Conservation (phyloP, 495 filamentous ascomycete species). For the Aeminium ludgeri region DNA sequence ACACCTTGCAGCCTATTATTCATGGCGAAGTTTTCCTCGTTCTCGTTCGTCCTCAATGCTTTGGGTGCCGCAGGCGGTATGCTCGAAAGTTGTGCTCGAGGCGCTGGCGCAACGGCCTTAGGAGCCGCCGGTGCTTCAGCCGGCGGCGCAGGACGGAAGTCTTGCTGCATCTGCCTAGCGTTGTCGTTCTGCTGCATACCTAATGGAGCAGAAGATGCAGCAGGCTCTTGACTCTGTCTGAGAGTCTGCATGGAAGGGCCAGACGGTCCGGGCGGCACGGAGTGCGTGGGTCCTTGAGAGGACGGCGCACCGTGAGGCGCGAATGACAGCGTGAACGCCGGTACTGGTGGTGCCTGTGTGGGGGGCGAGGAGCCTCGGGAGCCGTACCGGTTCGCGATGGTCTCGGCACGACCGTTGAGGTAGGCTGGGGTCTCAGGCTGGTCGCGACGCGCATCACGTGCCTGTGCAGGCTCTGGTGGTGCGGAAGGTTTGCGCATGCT, state of each 20-base stretch:
- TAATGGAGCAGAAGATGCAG: conserved; percentile 5
- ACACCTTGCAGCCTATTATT: conserved; percentile 8
- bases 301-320: neutral
- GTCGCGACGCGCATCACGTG: conserved; percentile 7
- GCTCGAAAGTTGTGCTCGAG: conserved; percentile 7
- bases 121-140: conserved; percentile 6
- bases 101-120: conserved; percentile 4
- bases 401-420: conserved; percentile 13
- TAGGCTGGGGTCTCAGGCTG: conserved; percentile 9
- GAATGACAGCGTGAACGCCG: conserved; percentile 40
- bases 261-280: too few species aligned
- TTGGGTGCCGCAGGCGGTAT: conserved; percentile 23
- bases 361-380: conserved; percentile 33
- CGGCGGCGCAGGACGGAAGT: conserved; percentile 1
- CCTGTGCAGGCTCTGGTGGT: neutral
- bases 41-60: conserved; percentile 15
- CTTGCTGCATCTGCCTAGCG: neutral
- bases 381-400: conserved; percentile 10
- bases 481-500: conserved; percentile 4
- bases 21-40: neutral
- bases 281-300: too few species aligned
- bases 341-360: conserved; percentile 64
- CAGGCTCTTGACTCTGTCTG: conserved; percentile 5
- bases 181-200: neutral
- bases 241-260: too few species aligned